Percentiles rank a stretch among this genome's conserved stretches.
phyloP scores from a whole-genome alignment of 2,329 filamentous ascomycete species.

The Pseudocercospora fuligena region DNA sequence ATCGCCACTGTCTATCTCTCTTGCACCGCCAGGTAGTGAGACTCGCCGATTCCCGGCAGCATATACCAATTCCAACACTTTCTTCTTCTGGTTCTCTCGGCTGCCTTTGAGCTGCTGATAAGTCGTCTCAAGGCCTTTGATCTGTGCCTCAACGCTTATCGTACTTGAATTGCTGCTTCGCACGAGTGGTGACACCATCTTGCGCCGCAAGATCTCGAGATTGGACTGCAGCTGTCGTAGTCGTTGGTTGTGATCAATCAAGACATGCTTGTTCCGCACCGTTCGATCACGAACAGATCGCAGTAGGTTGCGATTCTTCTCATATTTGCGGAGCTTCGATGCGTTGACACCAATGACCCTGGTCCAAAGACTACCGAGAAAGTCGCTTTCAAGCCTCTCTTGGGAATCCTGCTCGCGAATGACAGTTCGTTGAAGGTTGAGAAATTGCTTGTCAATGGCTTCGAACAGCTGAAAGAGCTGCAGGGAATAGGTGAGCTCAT shows the following conservation, averaged over 20 bases:
- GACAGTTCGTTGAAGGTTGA: conserved; percentile 83
- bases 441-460: conserved; percentile 85
- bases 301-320: conserved; percentile 83
- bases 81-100: conserved; percentile 67
- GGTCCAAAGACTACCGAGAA: conserved; percentile 84
- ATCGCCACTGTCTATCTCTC: conserved; percentile 24
- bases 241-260: conserved; percentile 84
- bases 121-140: conserved; percentile 78
- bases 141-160: conserved; percentile 81
- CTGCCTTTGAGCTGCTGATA: conserved; percentile 77
- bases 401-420: conserved; percentile 82
- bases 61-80: conserved; percentile 43
- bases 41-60: conserved; percentile 35
- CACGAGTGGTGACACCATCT: conserved; percentile 83
- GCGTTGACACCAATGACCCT: conserved; percentile 79
- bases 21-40: conserved; percentile 19
- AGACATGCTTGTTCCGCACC: conserved; percentile 81
- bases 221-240: conserved; percentile 84
- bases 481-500: conserved; percentile 79
- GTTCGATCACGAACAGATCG: conserved; percentile 80
- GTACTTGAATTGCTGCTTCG: conserved; percentile 70
- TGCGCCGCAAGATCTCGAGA: conserved; percentile 80
- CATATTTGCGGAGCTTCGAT: conserved; percentile 80
- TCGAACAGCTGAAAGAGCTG: conserved; percentile 89
- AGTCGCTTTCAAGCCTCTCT: conserved; percentile 78